Evolutionary conservation across 768 basidiomycete genomes (phyloP), one percentile per base, ranked within the genome.

Genomic region (Podaxis rugospora): DNA sequence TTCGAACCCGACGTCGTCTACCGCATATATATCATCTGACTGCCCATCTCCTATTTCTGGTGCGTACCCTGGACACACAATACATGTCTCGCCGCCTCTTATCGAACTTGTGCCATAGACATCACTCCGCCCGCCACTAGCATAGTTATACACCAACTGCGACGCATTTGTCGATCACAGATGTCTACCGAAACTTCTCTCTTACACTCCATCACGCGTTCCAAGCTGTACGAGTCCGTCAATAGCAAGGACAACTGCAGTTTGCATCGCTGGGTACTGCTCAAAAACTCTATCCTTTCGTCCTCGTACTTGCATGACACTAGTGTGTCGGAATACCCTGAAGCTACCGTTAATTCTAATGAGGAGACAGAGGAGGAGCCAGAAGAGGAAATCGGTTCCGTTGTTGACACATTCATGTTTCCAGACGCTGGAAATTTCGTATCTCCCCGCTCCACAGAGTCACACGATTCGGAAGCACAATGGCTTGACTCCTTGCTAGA

Each of bases 1-100:
- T 92, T 92, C 74, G 90, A 91, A 79, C 90, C 90, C 63, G 86
- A 89, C 79, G 87, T 90, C 75, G 90, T 90, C 74, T 85, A 91
- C 76, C 90, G 90, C 74, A 92, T 92, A 92, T 84, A 87, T 78
- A 76, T 76, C 71, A 82, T 71, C 57, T 74, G 62, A 72, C 65
- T 62, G 52, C 63, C 64, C 59, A 35, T 51, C 59, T 51, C 62
- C 60, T 21, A 55, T 62, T 54, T 57, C 63, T 57, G 66, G 71
- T 73, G 67, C 55, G 71, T 73, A 49, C 14, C 62, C 55, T 37
- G 3, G 11, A 52, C n/a, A 39, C 25, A 21, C 47, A 4, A 23
- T 25, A 27, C 18, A 28, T 49, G n/a, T 32, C 36, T 16, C 14
- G 25, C 14, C 35, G 18, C 36, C 6, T 10, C 27, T 28, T 40